A percentile compares a stretch with the other conserved stretches of the same genome.
Conservation (phyloP, 768 basidiomycete species). For the Lactifluus rugatus region DNA sequence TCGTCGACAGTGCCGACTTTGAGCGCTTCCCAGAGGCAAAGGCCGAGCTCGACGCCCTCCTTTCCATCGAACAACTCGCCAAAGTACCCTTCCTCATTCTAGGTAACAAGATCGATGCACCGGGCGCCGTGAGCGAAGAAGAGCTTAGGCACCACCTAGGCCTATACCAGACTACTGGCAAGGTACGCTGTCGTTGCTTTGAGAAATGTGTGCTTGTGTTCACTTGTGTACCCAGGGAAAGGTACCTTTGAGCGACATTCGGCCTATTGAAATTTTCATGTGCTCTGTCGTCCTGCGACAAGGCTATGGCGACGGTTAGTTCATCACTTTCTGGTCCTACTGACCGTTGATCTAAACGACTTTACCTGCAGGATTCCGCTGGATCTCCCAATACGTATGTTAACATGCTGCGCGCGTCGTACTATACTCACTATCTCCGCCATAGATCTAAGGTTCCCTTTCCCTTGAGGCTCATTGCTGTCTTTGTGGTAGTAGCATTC, state of each 20-base stretch:
- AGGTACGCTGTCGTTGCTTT: constrained; percentile 43
- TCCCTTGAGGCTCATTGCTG: neutral
- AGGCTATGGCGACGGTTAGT: constrained; percentile 88
- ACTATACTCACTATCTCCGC: constrained; percentile 1
- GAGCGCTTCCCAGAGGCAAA: constrained; percentile 96
- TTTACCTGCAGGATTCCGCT: constrained; percentile 65
- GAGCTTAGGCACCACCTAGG: constrained; percentile 93
- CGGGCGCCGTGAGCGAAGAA: constrained; percentile 94
- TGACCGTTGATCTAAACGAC: neutral
- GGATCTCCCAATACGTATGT: constrained; percentile 90
- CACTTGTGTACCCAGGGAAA: constrained; percentile 58
- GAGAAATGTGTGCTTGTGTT: constrained; percentile 4
- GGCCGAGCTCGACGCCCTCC: constrained; percentile 91
- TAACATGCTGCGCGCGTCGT: neutral
- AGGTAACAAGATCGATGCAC: constrained; percentile 99
- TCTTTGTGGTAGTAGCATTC: neutral
- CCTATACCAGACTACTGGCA: constrained; percentile 98
- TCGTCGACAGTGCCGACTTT: constrained; percentile 94
- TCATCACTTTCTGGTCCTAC: neutral
- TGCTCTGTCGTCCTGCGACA: constrained; percentile 99
- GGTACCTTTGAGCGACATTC: constrained; percentile 90
- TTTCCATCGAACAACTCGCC: constrained; percentile 88
- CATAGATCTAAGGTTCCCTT: constrained; percentile 11
- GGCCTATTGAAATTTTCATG: constrained; percentile 99
- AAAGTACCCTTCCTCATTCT: constrained; percentile 98